phyloP scores from a whole-genome alignment of 208 protist species.

The Crithidia expoeki region DNA sequence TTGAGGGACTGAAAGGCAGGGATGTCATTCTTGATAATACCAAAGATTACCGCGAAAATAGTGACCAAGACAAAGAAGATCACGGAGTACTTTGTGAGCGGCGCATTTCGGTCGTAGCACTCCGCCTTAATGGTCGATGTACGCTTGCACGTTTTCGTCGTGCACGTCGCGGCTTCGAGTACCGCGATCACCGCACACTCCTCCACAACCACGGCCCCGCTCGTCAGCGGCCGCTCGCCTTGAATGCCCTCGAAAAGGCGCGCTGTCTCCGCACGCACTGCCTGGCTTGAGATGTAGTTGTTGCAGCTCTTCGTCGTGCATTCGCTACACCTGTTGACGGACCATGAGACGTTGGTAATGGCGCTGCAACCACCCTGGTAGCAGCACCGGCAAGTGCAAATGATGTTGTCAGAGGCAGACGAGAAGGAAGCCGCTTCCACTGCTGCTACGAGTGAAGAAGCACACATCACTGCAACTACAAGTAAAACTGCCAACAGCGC shows the following conservation, averaged over 20 bases:
- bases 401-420: slow-evolving; percentile 31
- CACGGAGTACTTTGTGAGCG: slow-evolving; percentile 72
- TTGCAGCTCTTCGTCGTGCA: slow-evolving; percentile 69
- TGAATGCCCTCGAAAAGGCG: slow-evolving; percentile 70
- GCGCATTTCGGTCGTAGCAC: slow-evolving; percentile 75
- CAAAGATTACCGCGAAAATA: slow-evolving; percentile 62
- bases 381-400: slow-evolving; percentile 84
- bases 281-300: slow-evolving; percentile 52
- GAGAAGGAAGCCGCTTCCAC: slow-evolving; percentile 5
- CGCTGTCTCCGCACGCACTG: slow-evolving; percentile 65
- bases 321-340: slow-evolving; percentile 45
- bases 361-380: slow-evolving; percentile 72
- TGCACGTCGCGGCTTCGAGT: slow-evolving; percentile 69
- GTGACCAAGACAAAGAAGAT: slow-evolving; percentile 66
- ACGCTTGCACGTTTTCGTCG: slow-evolving; percentile 54
- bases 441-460: neutral
- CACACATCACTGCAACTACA: neutral
- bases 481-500: neutral
- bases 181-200: slow-evolving; percentile 79
- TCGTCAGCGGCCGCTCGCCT: slow-evolving; percentile 35
- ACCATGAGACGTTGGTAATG: slow-evolving; percentile 58
- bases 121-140: slow-evolving; percentile 78
- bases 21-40: slow-evolving; percentile 79
- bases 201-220: slow-evolving; percentile 37
- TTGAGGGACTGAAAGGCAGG: slow-evolving; percentile 73